Evolutionary conservation across 2,329 filamentous ascomycete species (phyloP).

Genomic region (Dactylellina drechsleri): DNA sequence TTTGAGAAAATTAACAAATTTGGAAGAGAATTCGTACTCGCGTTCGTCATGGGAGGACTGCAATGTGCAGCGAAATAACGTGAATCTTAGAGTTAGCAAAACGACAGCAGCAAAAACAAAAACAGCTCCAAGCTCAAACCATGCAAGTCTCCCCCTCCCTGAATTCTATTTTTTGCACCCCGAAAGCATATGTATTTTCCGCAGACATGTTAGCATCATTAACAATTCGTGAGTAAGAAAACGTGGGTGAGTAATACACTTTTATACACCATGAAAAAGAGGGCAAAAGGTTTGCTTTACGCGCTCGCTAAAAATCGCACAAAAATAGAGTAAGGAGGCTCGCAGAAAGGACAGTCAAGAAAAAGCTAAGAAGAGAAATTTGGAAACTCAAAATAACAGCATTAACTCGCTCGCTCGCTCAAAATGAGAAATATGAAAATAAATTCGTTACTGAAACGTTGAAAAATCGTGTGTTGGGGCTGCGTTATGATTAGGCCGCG

Average conservation of each 20-base stretch:
- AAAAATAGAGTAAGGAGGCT: not conserved
- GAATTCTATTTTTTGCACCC: not conserved
- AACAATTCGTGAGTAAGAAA: conserved; percentile 10
- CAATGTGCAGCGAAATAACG: not conserved
- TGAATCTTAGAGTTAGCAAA: not conserved
- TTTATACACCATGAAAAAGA: conserved; percentile 24
- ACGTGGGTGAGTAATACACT: conserved; percentile 42
- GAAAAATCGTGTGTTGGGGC: too few species aligned
- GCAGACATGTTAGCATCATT: not conserved
- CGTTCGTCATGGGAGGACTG: not conserved
- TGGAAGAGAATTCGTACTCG: conserved; percentile 14
- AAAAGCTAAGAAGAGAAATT: conserved; percentile 13
- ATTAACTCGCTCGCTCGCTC: conserved; percentile 45
- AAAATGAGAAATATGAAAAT: conserved; percentile 12
- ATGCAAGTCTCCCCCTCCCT: not conserved
- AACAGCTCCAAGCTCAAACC: not conserved
- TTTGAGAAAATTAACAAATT: not conserved
- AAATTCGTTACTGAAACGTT: conserved; percentile 21
- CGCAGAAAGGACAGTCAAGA: conserved; percentile 1
- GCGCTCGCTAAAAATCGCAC: conserved; percentile 52
- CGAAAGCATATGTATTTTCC: not conserved
- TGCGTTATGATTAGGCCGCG: too few species aligned
- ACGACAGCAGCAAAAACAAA: not conserved
- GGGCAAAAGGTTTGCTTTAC: conserved; percentile 26
- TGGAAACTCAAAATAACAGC: conserved; percentile 3